phyloP scores from a whole-genome alignment of 1,284 basidiomycete species.

The Ceratobasidium sp. region DNA sequence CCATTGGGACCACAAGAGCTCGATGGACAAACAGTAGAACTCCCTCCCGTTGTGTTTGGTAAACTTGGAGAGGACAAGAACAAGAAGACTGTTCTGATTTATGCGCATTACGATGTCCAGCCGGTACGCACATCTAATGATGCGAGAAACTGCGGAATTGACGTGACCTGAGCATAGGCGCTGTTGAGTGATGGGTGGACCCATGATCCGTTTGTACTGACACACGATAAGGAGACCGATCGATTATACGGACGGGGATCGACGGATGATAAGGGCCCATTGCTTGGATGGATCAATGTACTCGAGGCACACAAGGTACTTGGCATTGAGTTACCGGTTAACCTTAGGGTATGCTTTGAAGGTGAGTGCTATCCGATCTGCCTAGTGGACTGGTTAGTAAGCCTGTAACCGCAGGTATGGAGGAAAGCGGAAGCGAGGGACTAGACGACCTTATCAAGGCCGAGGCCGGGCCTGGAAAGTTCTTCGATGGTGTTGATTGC shows the following conservation, averaged over 20 bases:
- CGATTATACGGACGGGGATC: constrained; percentile 87
- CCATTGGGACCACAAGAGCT: constrained; percentile 83
- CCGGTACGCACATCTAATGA: constrained; percentile 59
- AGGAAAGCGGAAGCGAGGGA: constrained; percentile 93
- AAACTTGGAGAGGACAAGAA: constrained; percentile 79
- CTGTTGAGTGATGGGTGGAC: constrained; percentile 77
- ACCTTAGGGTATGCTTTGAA: constrained; percentile 93
- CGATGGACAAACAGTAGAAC: constrained; percentile 74
- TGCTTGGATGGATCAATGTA: constrained; percentile 94
- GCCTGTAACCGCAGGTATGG: constrained; percentile 69
- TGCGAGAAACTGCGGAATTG: background rate
- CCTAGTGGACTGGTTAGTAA: background rate
- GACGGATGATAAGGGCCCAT: constrained; percentile 91
- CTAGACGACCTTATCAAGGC: constrained; percentile 86
- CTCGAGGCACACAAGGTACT: constrained; percentile 83
- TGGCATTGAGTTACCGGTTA: constrained; percentile 84
- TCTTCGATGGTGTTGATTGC: constrained; percentile 90
- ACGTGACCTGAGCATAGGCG: constrained; percentile 22
- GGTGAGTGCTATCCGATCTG: constrained; percentile 50
- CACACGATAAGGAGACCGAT: constrained; percentile 68
- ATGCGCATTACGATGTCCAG: constrained; percentile 89
- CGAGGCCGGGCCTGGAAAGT: constrained; percentile 75
- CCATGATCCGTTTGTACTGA: constrained; percentile 87
- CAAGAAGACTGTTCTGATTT: constrained; percentile 92
- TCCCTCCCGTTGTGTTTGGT: constrained; percentile 90